Conservation (phyloP, 2,329 filamentous ascomycete species). For the Venturia nashicola region DNA sequence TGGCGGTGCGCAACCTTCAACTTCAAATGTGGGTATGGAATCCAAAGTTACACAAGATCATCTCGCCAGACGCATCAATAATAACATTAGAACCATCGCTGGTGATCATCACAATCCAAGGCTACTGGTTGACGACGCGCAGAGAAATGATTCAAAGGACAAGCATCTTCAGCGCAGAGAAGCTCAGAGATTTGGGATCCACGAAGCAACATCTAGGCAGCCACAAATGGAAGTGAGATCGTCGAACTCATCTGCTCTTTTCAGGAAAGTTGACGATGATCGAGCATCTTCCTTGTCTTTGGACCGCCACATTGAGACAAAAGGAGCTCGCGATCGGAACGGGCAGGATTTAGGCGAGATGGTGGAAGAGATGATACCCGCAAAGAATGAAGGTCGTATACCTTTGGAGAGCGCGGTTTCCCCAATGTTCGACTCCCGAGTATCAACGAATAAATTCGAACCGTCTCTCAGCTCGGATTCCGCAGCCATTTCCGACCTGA, state of each 20-base stretch:
- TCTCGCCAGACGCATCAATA: neutral
- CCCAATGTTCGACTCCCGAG: neutral
- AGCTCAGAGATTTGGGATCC: neutral
- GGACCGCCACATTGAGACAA: neutral
- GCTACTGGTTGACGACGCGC: neutral
- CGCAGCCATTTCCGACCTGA: neutral
- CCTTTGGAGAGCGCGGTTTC: neutral
- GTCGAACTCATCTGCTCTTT: no score
- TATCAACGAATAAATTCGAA: neutral
- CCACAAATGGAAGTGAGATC: neutral
- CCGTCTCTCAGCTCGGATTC: neutral
- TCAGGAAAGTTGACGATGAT: neutral
- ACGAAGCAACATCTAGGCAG: neutral
- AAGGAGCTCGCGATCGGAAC: neutral
- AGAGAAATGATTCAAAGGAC: neutral
- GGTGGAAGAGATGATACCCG: neutral
- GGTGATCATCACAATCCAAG: neutral
- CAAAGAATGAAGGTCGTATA: neutral
- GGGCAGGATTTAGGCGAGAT: neutral
- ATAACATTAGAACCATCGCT: neutral
- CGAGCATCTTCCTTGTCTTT: neutral
- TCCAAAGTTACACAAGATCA: neutral
- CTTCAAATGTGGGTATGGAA: neutral
- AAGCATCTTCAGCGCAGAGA: neutral
- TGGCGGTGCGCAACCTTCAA: neutral